Percentiles rank a stretch among this genome's conserved stretches.
phyloP scores from a whole-genome alignment of 1,284 basidiomycete species.

The Lentinula novae-zelandiae region DNA sequence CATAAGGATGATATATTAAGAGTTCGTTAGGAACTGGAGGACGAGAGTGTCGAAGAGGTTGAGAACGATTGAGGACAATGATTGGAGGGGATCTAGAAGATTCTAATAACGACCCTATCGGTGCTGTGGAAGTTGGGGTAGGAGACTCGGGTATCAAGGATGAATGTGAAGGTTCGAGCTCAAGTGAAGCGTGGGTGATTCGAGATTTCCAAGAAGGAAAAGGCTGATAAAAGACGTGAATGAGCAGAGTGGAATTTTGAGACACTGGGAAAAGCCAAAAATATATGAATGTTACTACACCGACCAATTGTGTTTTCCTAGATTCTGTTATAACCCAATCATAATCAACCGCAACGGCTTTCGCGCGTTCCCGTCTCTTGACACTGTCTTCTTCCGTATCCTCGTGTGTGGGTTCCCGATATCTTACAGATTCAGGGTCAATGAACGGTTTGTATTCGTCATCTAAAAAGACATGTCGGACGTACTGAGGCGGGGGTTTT shows the following conservation, averaged over 20 bases:
- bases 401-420: constrained; percentile 6
- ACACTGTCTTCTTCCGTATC: neutral
- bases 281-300: neutral
- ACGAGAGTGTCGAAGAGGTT: neutral
- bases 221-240: neutral
- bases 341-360: constrained; percentile 8
- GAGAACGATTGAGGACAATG: neutral
- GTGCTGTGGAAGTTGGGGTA: neutral
- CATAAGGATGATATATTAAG: constrained; percentile 3
- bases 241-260: neutral
- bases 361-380: neutral
- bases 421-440: neutral
- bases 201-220: constrained; percentile 6
- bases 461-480: neutral
- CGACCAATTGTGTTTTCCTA: neutral
- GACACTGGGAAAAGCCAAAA: neutral
- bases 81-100: neutral
- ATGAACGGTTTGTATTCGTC: too few relatives aligned
- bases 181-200: neutral
- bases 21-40: constrained; percentile 3
- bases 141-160: too few relatives aligned
- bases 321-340: constrained; percentile 6
- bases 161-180: too few relatives aligned
- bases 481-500: constrained; percentile 6
- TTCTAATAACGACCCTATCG: too few relatives aligned